phyloP scores from a whole-genome alignment of 1,284 basidiomycete genomes.

The Moesziomyces sp. region DNA sequence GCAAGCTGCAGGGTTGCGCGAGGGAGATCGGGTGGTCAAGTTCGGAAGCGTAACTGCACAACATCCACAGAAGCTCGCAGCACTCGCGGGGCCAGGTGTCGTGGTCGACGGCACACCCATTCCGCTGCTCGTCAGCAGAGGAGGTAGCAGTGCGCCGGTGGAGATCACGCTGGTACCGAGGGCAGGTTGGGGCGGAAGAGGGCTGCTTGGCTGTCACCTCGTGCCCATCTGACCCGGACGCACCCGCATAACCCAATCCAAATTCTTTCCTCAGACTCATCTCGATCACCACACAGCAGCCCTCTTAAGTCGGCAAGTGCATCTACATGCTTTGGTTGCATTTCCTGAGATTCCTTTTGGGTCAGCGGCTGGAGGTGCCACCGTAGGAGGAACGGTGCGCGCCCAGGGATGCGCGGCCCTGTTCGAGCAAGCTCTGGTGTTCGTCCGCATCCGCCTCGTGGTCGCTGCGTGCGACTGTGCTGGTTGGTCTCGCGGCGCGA shows the following conservation, averaged over 20 bases:
- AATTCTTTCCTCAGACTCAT: neutral
- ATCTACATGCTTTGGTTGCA: too few species aligned
- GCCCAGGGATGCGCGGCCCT: slow-evolving; percentile 6
- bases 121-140: slow-evolving; percentile 13
- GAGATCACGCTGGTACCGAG: slow-evolving; percentile 24
- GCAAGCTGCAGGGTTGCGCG: slow-evolving; percentile 31
- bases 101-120: slow-evolving; percentile 32
- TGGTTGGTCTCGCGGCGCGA: slow-evolving; percentile 1
- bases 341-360: too few species aligned
- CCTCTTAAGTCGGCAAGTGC: too few species aligned
- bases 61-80: slow-evolving; percentile 18
- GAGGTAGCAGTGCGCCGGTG: neutral
- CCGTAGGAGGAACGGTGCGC: slow-evolving; percentile 15
- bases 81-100: slow-evolving; percentile 33
- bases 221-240: slow-evolving; percentile 14
- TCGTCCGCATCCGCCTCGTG: slow-evolving; percentile 5
- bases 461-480: neutral
- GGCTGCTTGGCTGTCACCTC: slow-evolving; percentile 46
- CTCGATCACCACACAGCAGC: too few species aligned
- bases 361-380: slow-evolving; percentile 15
- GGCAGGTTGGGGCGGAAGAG: slow-evolving; percentile 49
- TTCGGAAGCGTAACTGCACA: slow-evolving; percentile 33
- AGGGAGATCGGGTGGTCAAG: slow-evolving; percentile 35
- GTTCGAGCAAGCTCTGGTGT: slow-evolving; percentile 32
- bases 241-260: neutral